These are phyloP conservation scores for Candida nitratophila DNA, from an alignment of 805 yeast genomes.

Conservation along the genomic window DNA sequence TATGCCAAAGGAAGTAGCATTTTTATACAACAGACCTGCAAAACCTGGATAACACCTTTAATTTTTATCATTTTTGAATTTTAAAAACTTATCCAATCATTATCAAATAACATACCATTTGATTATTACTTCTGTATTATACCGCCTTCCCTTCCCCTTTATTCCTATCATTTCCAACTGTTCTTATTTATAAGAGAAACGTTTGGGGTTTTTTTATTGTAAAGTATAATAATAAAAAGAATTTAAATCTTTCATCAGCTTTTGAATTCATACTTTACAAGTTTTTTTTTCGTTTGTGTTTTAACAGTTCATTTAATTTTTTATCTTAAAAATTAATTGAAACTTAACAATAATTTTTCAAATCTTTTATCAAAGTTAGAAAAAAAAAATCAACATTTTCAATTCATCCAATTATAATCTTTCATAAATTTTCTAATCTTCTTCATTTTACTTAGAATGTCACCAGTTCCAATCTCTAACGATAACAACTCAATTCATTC, in stretches of 20 bases:
- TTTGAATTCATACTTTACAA: slow-evolving; percentile 10
- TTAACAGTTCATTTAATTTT: neutral
- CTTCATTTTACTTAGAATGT: slow-evolving; percentile 1
- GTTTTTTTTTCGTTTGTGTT: slow-evolving; percentile 21
- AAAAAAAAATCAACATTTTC: slow-evolving; percentile 10
- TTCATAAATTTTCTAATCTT: too few relatives aligned
- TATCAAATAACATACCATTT: too few relatives aligned
- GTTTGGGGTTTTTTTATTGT: slow-evolving; percentile 24
- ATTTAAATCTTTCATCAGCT: neutral
- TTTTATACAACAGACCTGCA: slow-evolving; percentile 25
- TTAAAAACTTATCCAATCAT: too few relatives aligned
- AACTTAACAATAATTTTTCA: neutral
- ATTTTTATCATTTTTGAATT: too few relatives aligned
- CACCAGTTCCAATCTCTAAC: slow-evolving; percentile 3
- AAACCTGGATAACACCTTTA: slow-evolving; percentile 25
- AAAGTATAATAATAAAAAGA: slow-evolving; percentile 3
- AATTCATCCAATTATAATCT: too few relatives aligned
- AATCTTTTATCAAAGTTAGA: slow-evolving; percentile 10
- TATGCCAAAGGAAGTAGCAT: slow-evolving; percentile 24
- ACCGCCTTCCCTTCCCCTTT: neutral
- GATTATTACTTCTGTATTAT: neutral
- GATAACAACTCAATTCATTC: slow-evolving; percentile 3
- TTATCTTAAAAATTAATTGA: neutral
- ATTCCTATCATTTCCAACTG: neutral
- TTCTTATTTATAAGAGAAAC: slow-evolving; percentile 3